phyloP scores from a whole-genome alignment of 2,329 filamentous ascomycete species.

The Diaporthe sp. region DNA sequence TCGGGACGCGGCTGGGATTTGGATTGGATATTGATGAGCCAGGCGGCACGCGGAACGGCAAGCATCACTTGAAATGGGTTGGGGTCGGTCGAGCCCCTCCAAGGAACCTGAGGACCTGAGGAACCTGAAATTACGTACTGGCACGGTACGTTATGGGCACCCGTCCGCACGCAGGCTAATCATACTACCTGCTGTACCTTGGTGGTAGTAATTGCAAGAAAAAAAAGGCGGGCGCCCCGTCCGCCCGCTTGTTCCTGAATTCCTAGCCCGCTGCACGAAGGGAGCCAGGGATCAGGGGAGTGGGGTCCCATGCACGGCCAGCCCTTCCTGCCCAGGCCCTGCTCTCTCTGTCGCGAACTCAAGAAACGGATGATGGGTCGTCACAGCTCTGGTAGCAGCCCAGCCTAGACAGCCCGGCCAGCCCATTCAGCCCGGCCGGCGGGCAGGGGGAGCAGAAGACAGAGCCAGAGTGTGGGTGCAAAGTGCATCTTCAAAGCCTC shows the following conservation, averaged over 20 bases:
- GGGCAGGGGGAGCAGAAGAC: neutral
- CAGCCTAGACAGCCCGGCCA: neutral
- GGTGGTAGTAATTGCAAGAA: slow-evolving; percentile 1
- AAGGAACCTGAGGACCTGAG: neutral
- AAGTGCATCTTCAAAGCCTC: slow-evolving; percentile 19
- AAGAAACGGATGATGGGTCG: slow-evolving; percentile 6
- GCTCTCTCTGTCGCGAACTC: neutral
- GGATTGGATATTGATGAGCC: neutral
- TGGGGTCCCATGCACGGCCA: slow-evolving; percentile 19
- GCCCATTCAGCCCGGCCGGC: neutral
- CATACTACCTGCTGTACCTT: neutral
- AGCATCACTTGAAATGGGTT: slow-evolving; percentile 9
- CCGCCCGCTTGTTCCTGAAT: slow-evolving; percentile 33
- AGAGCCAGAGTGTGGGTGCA: neutral
- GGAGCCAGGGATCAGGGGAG: slow-evolving; percentile 36
- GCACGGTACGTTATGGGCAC: slow-evolving; percentile 17
- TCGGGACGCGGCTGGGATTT: slow-evolving; percentile 10
- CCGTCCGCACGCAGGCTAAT: slow-evolving; percentile 8
- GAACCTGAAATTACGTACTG: slow-evolving; percentile 20
- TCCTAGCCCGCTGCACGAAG: slow-evolving; percentile 32
- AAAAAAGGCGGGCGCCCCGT: slow-evolving; percentile 25
- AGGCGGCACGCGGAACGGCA: neutral
- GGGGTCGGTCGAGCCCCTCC: slow-evolving; percentile 8
- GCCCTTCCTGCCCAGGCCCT: neutral
- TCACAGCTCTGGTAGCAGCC: slow-evolving; percentile 9